phyloP scores from a whole-genome alignment of 2,329 filamentous ascomycete genomes.

The Cladophialophora chaetospira region DNA sequence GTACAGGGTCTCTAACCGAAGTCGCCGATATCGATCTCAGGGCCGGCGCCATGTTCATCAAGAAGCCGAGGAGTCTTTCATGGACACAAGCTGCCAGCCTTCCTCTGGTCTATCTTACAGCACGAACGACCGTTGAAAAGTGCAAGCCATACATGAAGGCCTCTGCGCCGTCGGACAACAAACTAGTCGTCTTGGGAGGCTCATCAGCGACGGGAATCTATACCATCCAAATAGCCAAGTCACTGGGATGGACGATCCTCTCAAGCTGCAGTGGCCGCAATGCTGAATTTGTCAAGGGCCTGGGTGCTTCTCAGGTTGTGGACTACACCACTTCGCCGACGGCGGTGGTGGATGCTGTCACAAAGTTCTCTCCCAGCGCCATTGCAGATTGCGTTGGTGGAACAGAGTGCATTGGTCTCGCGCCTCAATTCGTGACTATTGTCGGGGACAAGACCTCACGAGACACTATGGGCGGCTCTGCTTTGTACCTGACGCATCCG shows the following conservation, averaged over 20 bases:
- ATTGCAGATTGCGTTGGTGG: constrained; percentile 61
- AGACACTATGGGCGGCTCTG: constrained; percentile 46
- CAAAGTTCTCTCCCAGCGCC: constrained; percentile 49
- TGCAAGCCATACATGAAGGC: constrained; percentile 18
- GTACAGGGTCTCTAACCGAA: constrained; percentile 24
- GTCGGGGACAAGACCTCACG: constrained; percentile 55
- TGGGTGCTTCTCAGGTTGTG: constrained; percentile 65
- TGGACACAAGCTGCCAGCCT: constrained; percentile 25
- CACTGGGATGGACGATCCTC: constrained; percentile 60
- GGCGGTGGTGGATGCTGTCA: constrained; percentile 52
- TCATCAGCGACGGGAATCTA: constrained; percentile 63
- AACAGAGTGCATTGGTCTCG: constrained; percentile 56
- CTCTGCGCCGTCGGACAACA: constrained; percentile 47
- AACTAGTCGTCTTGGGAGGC: constrained; percentile 66
- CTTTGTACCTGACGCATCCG: constrained; percentile 31
- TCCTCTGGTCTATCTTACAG: constrained; percentile 26
- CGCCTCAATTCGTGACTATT: constrained; percentile 54
- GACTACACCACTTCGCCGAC: constrained; percentile 54
- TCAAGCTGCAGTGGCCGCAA: constrained; percentile 61
- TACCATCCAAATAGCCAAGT: constrained; percentile 64
- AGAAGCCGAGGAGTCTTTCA: constrained; percentile 19
- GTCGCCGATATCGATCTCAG: constrained; percentile 20
- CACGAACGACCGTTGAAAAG: constrained; percentile 23
- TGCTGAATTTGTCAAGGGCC: constrained; percentile 55
- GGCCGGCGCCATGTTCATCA: constrained; percentile 20